Base-by-base conservation (phyloP, 306 rosid species). In the Carpinus viminea region DNA sequence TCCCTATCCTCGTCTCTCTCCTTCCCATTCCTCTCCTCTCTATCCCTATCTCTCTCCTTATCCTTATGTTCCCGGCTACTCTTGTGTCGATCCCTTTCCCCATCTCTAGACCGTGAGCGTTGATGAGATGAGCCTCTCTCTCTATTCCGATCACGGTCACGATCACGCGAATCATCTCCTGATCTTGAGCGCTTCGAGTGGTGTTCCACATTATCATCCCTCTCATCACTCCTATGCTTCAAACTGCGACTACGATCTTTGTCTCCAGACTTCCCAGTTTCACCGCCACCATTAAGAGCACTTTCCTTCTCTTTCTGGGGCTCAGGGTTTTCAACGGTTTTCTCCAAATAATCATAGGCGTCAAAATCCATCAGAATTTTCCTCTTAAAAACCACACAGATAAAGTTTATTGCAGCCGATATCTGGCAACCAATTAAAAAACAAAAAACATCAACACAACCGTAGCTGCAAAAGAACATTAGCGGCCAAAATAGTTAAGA, bases 321-420 rank as follows among this genome's bases (percentile, higher is more conserved):
- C 76, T 94, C 89, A 20, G 89, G 88, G 64, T 88, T 85, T 66
- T 92, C 93, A 79, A 95, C 98, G 9, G 93, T 80, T 50, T 92
- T 90, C 88, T 95, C 99, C 77, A 95, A 84, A 76, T 95, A 95
- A 12, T 95, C 98, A 34, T 95, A 95, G 73, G 93, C 99, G 46
- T 95, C 99, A 59, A 95, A 95, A 84, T 93, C 99, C 98, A 89
- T 89, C 52, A 69, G 43, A 43, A 50, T 76, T 57, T 53, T 55
- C 50, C 66, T 34, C 70, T 74, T 38, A 55, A 53, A 57, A 73
- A 50, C 36, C 78, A 34, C 52, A 74, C 62, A 53, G 45, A 59
- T 48, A 20, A 55, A 76, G 45, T 43, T 66, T 28, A 45, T 11
- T 43, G 68, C 55, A 28, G 68, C 24, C 21, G 70, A 80, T 84